Evolutionary conservation across 495 filamentous ascomycete species (phyloP).

Genomic region (Pseudevernia furfuracea): DNA sequence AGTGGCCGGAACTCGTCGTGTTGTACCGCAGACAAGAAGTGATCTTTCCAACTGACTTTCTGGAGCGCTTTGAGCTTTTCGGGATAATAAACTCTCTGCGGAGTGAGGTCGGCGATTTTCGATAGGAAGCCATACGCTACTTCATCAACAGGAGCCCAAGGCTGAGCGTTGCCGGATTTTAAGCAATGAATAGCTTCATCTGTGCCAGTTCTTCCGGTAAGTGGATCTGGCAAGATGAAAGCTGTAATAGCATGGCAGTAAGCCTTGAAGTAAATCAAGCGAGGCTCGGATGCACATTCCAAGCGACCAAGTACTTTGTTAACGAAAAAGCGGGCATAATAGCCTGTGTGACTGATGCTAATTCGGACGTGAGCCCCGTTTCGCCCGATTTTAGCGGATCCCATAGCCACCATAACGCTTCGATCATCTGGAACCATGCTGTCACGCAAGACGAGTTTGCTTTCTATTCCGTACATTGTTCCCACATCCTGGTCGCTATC

Average conservation of each 20-base stretch:
- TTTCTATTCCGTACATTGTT: conserved; percentile 47
- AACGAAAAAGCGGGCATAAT: conserved; percentile 40
- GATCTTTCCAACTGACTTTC: conserved; percentile 37
- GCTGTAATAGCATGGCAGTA: conserved; percentile 59
- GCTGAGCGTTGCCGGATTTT: conserved; percentile 41
- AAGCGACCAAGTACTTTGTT: conserved; percentile 45
- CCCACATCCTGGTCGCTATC: conserved; percentile 45
- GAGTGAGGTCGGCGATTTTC: conserved; percentile 44
- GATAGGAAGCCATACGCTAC: conserved; percentile 36
- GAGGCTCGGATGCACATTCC: conserved; percentile 15
- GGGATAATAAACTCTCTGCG: conserved; percentile 51
- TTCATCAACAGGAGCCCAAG: conserved; percentile 41
- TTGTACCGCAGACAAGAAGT: conserved; percentile 45
- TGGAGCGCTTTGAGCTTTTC: conserved; percentile 41
- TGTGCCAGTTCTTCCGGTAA: conserved; percentile 53
- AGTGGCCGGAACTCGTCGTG: conserved; percentile 41
- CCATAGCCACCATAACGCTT: conserved; percentile 47
- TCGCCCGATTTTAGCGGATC: conserved; percentile 26
- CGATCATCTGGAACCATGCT: conserved; percentile 29
- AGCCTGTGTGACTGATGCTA: conserved; percentile 27
- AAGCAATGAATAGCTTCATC: conserved; percentile 50
- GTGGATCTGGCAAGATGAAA: conserved; percentile 47
- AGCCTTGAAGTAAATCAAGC: conserved; percentile 31
- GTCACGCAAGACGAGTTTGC: conserved; percentile 44
- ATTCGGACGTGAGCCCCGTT: conserved; percentile 38